Percentiles rank a stretch among this genome's conserved stretches.
These are phyloP conservation scores for Penicillium brevicompactum DNA, from an alignment of 2,329 filamentous ascomycete genomes.

Conservation along the genomic window DNA sequence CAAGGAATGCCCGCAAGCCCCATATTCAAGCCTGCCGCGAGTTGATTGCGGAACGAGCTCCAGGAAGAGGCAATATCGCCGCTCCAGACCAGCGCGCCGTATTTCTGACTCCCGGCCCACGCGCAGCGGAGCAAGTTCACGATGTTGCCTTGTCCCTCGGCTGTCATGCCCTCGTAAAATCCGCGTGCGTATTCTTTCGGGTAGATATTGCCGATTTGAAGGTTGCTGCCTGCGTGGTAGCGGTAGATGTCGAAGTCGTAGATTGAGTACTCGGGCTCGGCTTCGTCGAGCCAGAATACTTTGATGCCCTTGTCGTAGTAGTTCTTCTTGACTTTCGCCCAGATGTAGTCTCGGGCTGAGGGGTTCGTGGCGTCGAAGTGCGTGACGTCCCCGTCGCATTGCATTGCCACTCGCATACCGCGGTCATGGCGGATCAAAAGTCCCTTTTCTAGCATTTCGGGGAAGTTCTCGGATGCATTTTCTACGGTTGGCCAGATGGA, in stretches of 20 bases:
- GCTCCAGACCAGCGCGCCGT: conserved; percentile 67
- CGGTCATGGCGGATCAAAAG: conserved; percentile 63
- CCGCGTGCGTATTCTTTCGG: conserved; percentile 60
- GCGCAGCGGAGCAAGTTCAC: conserved; percentile 63
- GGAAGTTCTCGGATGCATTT: conserved; percentile 59
- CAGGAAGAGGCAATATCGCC: conserved; percentile 69
- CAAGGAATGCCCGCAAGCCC: conserved; percentile 65
- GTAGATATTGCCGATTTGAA: conserved; percentile 63
- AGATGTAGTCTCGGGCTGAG: conserved; percentile 59
- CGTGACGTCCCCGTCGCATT: conserved; percentile 60
- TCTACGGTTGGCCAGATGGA: conserved; percentile 71
- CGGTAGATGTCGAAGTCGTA: conserved; percentile 71
- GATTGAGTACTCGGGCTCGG: conserved; percentile 65
- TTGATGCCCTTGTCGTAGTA: conserved; percentile 65
- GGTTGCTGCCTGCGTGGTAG: conserved; percentile 58
- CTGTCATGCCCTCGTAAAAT: conserved; percentile 62
- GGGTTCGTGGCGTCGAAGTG: conserved; percentile 68
- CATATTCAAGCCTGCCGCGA: conserved; percentile 67
- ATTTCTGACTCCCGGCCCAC: conserved; percentile 64
- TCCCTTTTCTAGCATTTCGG: conserved; percentile 63
- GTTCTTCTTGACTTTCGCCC: conserved; percentile 60
- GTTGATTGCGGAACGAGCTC: conserved; percentile 60
- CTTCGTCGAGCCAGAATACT: conserved; percentile 70
- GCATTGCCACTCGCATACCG: conserved; percentile 60
- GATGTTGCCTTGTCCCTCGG: conserved; percentile 57